phyloP scores from a whole-genome alignment of 176 grass and related monocot genomes.

The Aegilops sharonensis region DNA sequence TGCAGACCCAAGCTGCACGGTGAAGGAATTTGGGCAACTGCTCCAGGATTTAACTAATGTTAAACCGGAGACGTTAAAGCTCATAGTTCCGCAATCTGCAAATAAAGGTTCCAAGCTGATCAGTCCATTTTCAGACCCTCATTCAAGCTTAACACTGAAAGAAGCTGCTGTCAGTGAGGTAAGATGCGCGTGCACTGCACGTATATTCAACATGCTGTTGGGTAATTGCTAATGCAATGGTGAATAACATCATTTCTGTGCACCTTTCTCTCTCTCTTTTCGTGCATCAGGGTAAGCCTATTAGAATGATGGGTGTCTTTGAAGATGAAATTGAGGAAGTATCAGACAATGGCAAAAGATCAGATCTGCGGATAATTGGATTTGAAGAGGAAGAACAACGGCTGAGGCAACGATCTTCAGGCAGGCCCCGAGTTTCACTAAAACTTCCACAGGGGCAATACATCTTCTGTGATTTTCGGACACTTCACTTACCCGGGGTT shows the following conservation, averaged over 20 bases:
- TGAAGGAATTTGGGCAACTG: conserved; percentile 79
- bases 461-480: conserved; percentile 84
- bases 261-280: background rate
- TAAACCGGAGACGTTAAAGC: conserved; percentile 79
- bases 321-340: conserved; percentile 90
- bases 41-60: conserved; percentile 83
- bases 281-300: conserved; percentile 58
- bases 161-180: conserved; percentile 73
- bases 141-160: conserved; percentile 65
- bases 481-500: conserved; percentile 76
- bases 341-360: conserved; percentile 66
- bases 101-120: conserved; percentile 86
- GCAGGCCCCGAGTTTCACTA: conserved; percentile 48
- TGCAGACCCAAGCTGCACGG: conserved; percentile 58
- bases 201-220: background rate
- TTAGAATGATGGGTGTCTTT: conserved; percentile 93
- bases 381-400: conserved; percentile 92
- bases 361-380: conserved; percentile 74
- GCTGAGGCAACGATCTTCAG: conserved; percentile 53
- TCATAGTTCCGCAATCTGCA: conserved; percentile 69
- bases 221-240: conserved; percentile 2
- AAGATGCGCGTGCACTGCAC: background rate
- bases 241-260: conserved; percentile 24
- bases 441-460: conserved; percentile 85
- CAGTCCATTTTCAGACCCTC: conserved; percentile 49